Evolutionary conservation across 805 yeast genomes (phyloP), one percentile per base, ranked within the genome.

Genomic region (Schwanniomyces yamadae): DNA sequence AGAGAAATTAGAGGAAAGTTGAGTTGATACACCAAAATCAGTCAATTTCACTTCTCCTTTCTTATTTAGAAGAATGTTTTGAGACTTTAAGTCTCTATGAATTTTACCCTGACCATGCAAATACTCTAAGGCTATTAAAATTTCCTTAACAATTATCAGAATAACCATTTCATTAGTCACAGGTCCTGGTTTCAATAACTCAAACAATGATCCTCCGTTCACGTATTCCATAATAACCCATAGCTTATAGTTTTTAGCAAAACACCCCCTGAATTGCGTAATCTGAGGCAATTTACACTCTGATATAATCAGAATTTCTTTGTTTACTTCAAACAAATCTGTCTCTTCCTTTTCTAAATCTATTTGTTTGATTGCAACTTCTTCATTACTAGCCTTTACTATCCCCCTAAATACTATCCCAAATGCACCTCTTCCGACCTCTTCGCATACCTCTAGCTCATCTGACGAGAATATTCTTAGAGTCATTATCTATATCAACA

Each of bases 151-250:
- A 0, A 84, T 69, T 15, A 69, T 52, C 39, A 80, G 77, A 19
- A 84, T 74, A 2, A 51, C 42, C 11, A 61, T 63, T 19, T 66
- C 68, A 52, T 82, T 86, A 9, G 66, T 59, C 27, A 84, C 73
- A 0, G 84, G 78, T 0, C 84, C 69, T 0, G 83, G 78, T 20
- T 67, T 62, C 27, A 84, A 54, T 23, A 85, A 57, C 39, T 84
- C 93, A 29, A 78, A 69, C 32, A 85, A 70, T 4, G 88, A 78
- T 3, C 95, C 95, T 0, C 89, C 93, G 24, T 82, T 80, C n/a
- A 84, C 71, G 54, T 62, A 81, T 56, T 84, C 95, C 93, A 84
- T 85, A 9, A 83, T 71, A 35, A 84, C 84, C 89, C 90, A 83
- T 10, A 84, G 67, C 54, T 82, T 82, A 53, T 72, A 77, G 24